phyloP scores from a whole-genome alignment of 495 filamentous ascomycete species.

The Daldinia decipiens region DNA sequence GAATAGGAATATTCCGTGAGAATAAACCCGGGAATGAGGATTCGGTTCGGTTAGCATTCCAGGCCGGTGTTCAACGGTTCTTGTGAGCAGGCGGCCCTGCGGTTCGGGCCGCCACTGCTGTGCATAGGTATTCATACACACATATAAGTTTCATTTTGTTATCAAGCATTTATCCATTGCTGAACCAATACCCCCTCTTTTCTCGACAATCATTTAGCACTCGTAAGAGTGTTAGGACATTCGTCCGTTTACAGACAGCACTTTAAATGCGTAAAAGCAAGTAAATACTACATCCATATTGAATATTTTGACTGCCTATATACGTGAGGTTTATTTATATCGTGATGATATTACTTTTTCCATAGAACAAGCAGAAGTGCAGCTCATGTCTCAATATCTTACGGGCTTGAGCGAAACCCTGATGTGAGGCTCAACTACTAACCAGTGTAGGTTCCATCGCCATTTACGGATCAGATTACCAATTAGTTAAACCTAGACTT shows the following conservation, averaged over 20 bases:
- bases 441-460: neutral
- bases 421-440: neutral
- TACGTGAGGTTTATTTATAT: neutral
- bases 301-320: neutral
- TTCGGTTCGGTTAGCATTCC: constrained; percentile 32
- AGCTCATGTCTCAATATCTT: neutral
- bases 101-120: constrained; percentile 11
- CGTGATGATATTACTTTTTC: neutral
- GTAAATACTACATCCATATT: neutral
- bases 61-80: constrained; percentile 39
- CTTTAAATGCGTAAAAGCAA: neutral
- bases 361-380: neutral
- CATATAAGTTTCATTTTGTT: constrained; percentile 18
- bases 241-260: constrained; percentile 4
- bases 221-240: constrained; percentile 17
- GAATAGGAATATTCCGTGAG: constrained; percentile 25
- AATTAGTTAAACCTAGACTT: no score
- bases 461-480: no score
- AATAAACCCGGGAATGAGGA: constrained; percentile 23
- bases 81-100: constrained; percentile 27
- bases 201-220: constrained; percentile 8
- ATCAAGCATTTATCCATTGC: constrained; percentile 16
- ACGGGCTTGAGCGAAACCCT: neutral
- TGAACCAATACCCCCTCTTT: constrained; percentile 24
- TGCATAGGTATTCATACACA: constrained; percentile 12